Percentiles rank a stretch among this genome's conserved stretches.
Evolutionary conservation across 306 rosid genomes (phyloP).

Genomic region (Cicer cuneatum): DNA sequence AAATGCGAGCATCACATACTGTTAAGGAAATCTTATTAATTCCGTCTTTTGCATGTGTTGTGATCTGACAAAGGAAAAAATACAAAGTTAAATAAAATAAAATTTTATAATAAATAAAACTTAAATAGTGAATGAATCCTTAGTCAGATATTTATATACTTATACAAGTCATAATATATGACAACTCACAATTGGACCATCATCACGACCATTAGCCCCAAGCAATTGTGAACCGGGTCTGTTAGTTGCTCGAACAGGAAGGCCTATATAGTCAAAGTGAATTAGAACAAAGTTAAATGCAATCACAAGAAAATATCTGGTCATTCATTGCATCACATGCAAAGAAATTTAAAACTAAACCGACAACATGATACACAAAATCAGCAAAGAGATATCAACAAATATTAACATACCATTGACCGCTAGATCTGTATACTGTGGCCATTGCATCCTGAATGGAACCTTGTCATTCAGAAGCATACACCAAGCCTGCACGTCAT

Average conservation of each 20-base stretch:
- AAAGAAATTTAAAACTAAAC: slow-evolving; percentile 29
- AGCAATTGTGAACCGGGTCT: slow-evolving; percentile 95
- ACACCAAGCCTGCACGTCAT: slow-evolving; percentile 83
- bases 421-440: slow-evolving; percentile 87
- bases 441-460: slow-evolving; percentile 99
- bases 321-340: slow-evolving; percentile 12
- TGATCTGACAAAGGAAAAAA: slow-evolving; percentile 72
- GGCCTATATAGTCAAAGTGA: slow-evolving; percentile 56
- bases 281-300: slow-evolving; percentile 17
- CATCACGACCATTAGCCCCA: slow-evolving; percentile 99
- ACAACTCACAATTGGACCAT: slow-evolving; percentile 89
- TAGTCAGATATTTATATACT: slow-evolving; percentile 2
- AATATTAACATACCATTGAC: slow-evolving; percentile 75
- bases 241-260: slow-evolving; percentile 84
- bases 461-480: slow-evolving; percentile 99
- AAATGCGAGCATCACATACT: slow-evolving; percentile 85
- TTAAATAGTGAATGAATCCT: slow-evolving; percentile 9
- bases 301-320: slow-evolving; percentile 10
- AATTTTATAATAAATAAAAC: slow-evolving; percentile 24
- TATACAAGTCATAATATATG: slow-evolving; percentile 9
- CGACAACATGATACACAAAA: slow-evolving; percentile 22
- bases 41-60: slow-evolving; percentile 80
- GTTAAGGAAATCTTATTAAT: slow-evolving; percentile 85
- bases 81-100: slow-evolving; percentile 41
- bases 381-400: neutral